Base-by-base conservation (phyloP, 371 early-diverging fungal genomes). In the Mucor racemosus region DNA sequence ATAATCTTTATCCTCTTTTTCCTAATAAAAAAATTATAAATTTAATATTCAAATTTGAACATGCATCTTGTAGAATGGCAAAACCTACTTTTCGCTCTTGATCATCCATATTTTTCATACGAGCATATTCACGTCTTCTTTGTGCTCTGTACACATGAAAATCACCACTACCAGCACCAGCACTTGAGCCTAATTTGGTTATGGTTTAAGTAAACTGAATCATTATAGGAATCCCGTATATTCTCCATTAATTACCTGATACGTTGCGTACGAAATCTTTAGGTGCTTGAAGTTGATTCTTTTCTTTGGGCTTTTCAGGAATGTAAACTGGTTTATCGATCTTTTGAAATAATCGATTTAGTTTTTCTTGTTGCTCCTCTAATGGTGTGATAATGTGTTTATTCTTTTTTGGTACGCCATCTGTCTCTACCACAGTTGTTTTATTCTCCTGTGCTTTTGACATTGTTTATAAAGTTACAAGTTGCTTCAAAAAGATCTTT, bases 131-230 rank as follows among this genome's bases (percentile, higher is more conserved):
- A 68, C 95, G 88, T 66, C 98, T 82, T 60, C 98, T 83, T 58
- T 91, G 85, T 13, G 94, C 93, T 68, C 97, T 79, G 74, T 97
- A 97, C 0, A 95, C 94, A 76, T 97, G 97, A 66, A 97, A 97
- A 71, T 97, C 98, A 46, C 97, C 97, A 85, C 94, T 94, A 17
- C 98, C 97, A 0, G 97, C 98, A 54, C 97, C 97, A 2, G 98
- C 97, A 76, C 95, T 94, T 15, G 96, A 97, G 34, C 96, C 95
- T 75, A 58, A 15, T 14, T 34, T 26, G 26, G 3, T 26, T 26
- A 26, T 3, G 26, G 26, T 26, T 26, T 26, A 26, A 26, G 3
- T 26, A 26, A 26, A 26, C 26, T 26, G 26, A 1, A 1, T 26
- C 3, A 26, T 26, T 26, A 26, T 26, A 3, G 3, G 3, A 26